A percentile compares a stretch with the other conserved stretches of the same genome.
Conservation (phyloP, 2,329 filamentous ascomycete species). For the Parastagonospora nodorum region DNA sequence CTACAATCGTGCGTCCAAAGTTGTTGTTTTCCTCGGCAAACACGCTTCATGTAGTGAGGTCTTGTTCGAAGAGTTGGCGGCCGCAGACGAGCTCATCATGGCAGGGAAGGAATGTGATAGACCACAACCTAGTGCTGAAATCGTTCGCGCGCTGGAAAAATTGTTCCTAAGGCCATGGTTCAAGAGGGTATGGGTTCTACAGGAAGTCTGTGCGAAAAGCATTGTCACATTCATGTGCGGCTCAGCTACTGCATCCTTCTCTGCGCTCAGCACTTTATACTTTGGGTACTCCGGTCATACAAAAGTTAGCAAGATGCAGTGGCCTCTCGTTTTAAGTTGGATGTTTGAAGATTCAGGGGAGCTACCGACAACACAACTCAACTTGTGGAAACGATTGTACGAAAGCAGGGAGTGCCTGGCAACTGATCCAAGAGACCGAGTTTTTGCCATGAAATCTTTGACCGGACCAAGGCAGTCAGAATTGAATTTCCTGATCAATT, state of each 20-base stretch:
- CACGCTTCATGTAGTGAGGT: not conserved
- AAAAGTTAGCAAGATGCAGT: not conserved
- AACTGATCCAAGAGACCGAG: constrained; percentile 10
- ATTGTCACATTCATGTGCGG: constrained; percentile 4
- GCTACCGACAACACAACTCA: constrained; percentile 1
- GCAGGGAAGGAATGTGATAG: not conserved
- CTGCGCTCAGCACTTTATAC: not conserved
- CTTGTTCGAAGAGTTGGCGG: constrained; percentile 7
- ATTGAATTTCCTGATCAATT: constrained; percentile 5
- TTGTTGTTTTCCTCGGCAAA: constrained; percentile 11
- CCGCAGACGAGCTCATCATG: not conserved
- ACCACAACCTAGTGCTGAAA: no score
- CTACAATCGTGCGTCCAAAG: constrained; percentile 1
- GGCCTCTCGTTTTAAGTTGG: not conserved
- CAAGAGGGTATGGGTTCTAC: constrained; percentile 22
- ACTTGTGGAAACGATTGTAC: constrained; percentile 4
- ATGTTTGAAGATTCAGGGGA: not conserved
- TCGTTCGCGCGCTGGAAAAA: no score
- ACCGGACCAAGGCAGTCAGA: not conserved
- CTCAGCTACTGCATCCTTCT: constrained; percentile 1
- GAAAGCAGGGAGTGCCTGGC: constrained; percentile 4
- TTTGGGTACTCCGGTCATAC: not conserved
- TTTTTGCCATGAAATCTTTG: constrained; percentile 10
- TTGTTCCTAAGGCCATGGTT: constrained; percentile 18
- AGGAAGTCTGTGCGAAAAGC: constrained; percentile 14